A percentile compares a stretch with the other conserved stretches of the same genome.
Conservation (phyloP, 192 early-diverging fungal species). For the Coemansia sp. region DNA sequence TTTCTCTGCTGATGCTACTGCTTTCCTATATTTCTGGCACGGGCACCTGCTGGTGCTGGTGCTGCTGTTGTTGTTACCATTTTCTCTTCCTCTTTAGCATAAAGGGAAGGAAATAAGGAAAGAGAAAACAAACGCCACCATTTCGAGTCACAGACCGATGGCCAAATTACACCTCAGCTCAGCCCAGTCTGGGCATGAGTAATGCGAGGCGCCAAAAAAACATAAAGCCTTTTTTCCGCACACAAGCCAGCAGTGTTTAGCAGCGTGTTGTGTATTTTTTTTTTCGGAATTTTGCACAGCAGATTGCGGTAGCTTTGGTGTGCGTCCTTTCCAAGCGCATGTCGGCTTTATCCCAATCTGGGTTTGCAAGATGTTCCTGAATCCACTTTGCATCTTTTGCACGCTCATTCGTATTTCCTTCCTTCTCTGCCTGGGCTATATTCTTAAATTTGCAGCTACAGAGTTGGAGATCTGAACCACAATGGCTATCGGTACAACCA, state of each 20-base stretch:
- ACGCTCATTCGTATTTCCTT: too few relatives aligned
- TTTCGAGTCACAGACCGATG: neutral
- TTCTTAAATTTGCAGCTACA: neutral
- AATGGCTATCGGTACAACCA: neutral
- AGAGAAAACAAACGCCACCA: constrained; percentile 8
- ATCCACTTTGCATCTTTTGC: too few relatives aligned
- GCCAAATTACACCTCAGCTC: neutral
- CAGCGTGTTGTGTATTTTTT: too few relatives aligned
- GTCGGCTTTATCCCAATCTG: too few relatives aligned
- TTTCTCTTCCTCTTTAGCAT: neutral
- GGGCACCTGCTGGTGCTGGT: neutral
- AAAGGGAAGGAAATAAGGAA: neutral
- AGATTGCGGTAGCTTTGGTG: too few relatives aligned
- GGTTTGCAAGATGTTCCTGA: too few relatives aligned
- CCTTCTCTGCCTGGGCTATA: too few relatives aligned
- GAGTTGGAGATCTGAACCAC: neutral
- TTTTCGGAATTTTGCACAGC: too few relatives aligned
- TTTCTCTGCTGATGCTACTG: constrained; percentile 1
- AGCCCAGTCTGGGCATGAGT: neutral
- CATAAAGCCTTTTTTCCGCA: neutral
- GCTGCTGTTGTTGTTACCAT: neutral
- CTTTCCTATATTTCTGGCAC: neutral
- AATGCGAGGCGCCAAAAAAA: neutral
- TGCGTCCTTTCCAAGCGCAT: too few relatives aligned
- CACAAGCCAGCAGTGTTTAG: too few relatives aligned